Base-by-base conservation (phyloP, 495 filamentous ascomycete genomes). In the Darksidea phi region DNA sequence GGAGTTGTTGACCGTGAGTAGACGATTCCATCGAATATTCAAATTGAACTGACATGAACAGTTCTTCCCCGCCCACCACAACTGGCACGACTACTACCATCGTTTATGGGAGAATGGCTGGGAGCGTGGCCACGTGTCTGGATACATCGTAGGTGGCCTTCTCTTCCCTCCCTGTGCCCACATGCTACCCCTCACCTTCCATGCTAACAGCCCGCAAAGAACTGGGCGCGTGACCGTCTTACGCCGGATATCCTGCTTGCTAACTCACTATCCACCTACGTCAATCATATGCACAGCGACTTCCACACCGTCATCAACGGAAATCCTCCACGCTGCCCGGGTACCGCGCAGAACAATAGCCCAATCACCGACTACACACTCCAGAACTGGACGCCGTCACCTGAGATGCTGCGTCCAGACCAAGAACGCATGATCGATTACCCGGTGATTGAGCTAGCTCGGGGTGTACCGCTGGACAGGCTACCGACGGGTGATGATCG, bases 1-100 rank as follows among this genome's bases (percentile, higher is more conserved):
- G 18, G 41, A 43, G 41, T 43, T 43, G 41, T 6, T 43, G 41
- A 43, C 41, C 3, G 41, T 20, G 15, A 43, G 41, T 43, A n/a
- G 7, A 8, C 36, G 7, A 38, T 15, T 38, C 15, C 15, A 38
- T 8, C 7, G 7, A 15, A 15, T 38, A 7, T 38, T 38, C 15
- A 7, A 7, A 8, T 7, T 38, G 15, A 38, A 43, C 41, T 43
- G 3, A 43, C 41, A 20, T 13, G 13, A 6, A 43, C 4, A 43
- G 41, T 43, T 43, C 41, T 43, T 43, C 41, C 41, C 41, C 15
- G 41, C 41, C 41, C 41, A 43, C 41, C 41, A 43, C 13, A 15
- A 43, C 41, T 43, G 41, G 41, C 41, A 43, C 13, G 41, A 43
- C 41, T 43, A 6, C 41, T 43, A n/a, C 13, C 41, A 43, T 43